phyloP scores from a whole-genome alignment of 163 green algal genomes.

The Chloromonas sp. region DNA sequence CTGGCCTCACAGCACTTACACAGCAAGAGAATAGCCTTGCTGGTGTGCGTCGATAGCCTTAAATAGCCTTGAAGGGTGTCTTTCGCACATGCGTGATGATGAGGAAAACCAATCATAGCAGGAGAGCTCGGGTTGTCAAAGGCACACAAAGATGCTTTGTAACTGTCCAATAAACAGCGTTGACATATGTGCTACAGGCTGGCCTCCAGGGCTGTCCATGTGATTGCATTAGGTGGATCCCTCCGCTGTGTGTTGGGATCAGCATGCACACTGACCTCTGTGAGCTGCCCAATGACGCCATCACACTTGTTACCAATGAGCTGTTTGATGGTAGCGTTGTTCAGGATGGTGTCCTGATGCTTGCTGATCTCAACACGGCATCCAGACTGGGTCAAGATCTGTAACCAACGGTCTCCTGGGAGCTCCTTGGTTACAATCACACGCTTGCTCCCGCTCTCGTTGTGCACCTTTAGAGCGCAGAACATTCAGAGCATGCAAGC shows the following conservation, averaged over 20 bases:
- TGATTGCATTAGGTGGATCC: neutral
- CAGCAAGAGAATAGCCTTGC: neutral
- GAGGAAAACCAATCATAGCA: too few relatives aligned
- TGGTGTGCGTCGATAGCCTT: neutral
- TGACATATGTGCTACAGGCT: too few relatives aligned
- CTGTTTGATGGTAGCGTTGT: conserved; percentile 75
- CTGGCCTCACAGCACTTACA: neutral
- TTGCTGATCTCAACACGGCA: conserved; percentile 50
- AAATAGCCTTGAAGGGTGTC: too few relatives aligned
- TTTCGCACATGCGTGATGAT: too few relatives aligned
- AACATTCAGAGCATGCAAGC: neutral
- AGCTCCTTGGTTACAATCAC: conserved; percentile 96
- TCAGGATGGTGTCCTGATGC: conserved; percentile 79
- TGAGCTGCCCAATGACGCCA: conserved; percentile 94
- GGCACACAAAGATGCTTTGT: too few relatives aligned
- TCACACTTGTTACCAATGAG: conserved; percentile 89
- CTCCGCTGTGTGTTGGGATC: neutral
- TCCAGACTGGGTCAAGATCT: conserved; percentile 61
- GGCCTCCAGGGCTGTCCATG: too few relatives aligned
- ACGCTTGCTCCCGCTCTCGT: conserved; percentile 69
- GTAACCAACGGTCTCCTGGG: conserved; percentile 84
- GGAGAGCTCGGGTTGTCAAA: too few relatives aligned
- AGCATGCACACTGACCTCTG: conserved; percentile 59
- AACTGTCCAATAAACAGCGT: too few relatives aligned
- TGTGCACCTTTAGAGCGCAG: conserved; percentile 67